Evolutionary conservation across 2,329 filamentous ascomycete genomes (phyloP), one percentile per base, ranked within the genome.

Genomic region (Pestalotiopsis sp.): DNA sequence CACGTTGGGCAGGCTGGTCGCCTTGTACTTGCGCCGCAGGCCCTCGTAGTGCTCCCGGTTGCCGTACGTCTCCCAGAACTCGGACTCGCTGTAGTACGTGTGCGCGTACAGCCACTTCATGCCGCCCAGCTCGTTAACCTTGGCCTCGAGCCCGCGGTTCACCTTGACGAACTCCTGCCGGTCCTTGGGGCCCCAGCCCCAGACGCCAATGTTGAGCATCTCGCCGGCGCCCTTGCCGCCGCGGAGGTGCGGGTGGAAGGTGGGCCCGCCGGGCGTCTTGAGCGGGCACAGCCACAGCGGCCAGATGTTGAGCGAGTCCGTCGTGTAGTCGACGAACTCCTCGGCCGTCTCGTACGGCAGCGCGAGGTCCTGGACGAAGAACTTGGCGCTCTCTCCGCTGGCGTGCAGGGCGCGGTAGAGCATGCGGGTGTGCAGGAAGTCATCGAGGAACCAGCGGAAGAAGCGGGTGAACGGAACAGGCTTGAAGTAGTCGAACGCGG

Each of bases 91-190:
- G 78, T 96, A 96, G 81, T 94, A 97, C 0, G 93, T 92, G 75
- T 95, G 92, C 2, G 94, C 93, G 79, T 97, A 97, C 13, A 97
- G 83, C 92, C 93, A 96, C 82, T 97, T 97, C 83, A 92, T 89
- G 2, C 94, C 94, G 61, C 90, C 90, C 1, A 96, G 86, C 72
- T 89, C 85, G 62, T 84, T 83, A 4, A 95, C 87, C 76, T 92
- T 91, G 23, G 83, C 81, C 81, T 97, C 94, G 23, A 97, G 84
- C 58, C 85, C 85, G 39, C 91, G 87, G 80, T 97, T 97, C 73
- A 89, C 88, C 52, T 80, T 77, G 2, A 95, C 84, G 75, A 95
- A 95, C n/a, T 85, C 84, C 1, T 80, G 78, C 45, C 81, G 81
- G 63, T 86, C 77, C 2, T 83, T 78, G 2, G 91, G 89, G 7